Conservation (phyloP, 352 stramenopile species). For the Globisporangium cederbergense region DNA sequence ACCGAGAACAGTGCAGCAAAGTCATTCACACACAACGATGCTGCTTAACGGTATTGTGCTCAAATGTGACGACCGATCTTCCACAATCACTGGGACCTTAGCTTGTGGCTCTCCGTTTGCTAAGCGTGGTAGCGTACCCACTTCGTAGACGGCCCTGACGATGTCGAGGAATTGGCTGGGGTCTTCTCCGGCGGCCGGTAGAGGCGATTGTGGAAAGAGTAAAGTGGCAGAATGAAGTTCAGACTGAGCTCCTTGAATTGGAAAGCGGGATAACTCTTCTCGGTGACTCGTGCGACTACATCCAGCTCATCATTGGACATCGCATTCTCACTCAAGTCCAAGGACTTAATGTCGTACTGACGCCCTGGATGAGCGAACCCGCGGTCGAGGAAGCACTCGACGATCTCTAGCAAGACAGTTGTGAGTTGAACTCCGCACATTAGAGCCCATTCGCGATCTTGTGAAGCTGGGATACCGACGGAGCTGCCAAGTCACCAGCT, state of each 20-base stretch:
- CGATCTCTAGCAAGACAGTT: neutral
- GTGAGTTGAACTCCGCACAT: neutral
- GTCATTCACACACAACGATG: neutral
- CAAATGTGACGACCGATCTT: neutral
- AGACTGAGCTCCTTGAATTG: neutral
- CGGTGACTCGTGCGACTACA: slow-evolving; percentile 13
- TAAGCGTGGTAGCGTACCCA: neutral
- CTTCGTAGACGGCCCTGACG: neutral
- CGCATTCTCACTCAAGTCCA: slow-evolving; percentile 9
- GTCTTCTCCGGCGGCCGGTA: neutral
- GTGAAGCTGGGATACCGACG: neutral
- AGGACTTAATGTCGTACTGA: neutral
- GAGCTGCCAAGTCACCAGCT: no score
- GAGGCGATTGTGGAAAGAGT: no score
- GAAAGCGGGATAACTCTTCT: neutral
- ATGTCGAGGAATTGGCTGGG: neutral
- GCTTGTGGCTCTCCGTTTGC: neutral
- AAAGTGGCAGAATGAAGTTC: no score
- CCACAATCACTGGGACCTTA: no score
- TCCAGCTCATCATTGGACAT: slow-evolving; percentile 2
- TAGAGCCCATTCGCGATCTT: neutral
- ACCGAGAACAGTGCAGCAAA: neutral
- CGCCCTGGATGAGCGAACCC: neutral
- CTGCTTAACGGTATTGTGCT: neutral
- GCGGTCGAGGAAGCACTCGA: slow-evolving; percentile 8